Evolutionary conservation across 2,329 filamentous ascomycete genomes (phyloP).

Genomic region (Monosporascus cannonballus): DNA sequence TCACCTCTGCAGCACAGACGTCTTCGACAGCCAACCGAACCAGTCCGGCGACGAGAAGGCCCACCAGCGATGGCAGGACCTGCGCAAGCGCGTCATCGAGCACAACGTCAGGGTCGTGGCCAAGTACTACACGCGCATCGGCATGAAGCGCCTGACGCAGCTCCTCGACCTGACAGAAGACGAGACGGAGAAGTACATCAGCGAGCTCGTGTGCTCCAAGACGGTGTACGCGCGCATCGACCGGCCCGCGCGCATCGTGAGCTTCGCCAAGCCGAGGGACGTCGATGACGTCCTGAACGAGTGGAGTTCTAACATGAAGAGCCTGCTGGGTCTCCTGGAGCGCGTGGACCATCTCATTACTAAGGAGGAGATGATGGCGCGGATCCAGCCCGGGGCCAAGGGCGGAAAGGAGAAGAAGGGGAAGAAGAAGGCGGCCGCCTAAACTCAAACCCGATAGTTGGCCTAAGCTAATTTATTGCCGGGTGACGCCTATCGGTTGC

Average conservation of each 20-base stretch:
- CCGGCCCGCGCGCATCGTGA: slow-evolving; percentile 84
- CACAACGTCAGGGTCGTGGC: slow-evolving; percentile 97
- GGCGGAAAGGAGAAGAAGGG: slow-evolving; percentile 32
- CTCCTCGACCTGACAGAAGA: slow-evolving; percentile 88
- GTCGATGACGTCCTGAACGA: slow-evolving; percentile 96
- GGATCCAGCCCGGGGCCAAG: slow-evolving; percentile 67
- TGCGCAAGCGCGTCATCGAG: slow-evolving; percentile 97
- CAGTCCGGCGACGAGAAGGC: slow-evolving; percentile 73
- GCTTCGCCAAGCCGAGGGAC: slow-evolving; percentile 89
- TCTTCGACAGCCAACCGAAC: slow-evolving; percentile 67
- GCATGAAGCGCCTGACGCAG: slow-evolving; percentile 83
- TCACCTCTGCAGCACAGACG: slow-evolving; percentile 81
- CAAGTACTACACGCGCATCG: slow-evolving; percentile 97
- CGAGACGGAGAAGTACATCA: slow-evolving; percentile 98
- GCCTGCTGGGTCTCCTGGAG: slow-evolving; percentile 75
- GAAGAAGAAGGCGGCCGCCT: slow-evolving; percentile 24
- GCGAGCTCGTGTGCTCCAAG: slow-evolving; percentile 92
- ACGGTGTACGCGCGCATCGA: slow-evolving; percentile 98
- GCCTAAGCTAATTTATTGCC: no score
- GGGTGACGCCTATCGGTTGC: no score
- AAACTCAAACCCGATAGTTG: no score
- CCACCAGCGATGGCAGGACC: slow-evolving; percentile 81
- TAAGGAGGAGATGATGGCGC: slow-evolving; percentile 99
- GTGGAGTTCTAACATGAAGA: slow-evolving; percentile 99
- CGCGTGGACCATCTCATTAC: slow-evolving; percentile 97